Base-by-base conservation (phyloP, 1,284 basidiomycete species). In the Golubevia pallescens region DNA sequence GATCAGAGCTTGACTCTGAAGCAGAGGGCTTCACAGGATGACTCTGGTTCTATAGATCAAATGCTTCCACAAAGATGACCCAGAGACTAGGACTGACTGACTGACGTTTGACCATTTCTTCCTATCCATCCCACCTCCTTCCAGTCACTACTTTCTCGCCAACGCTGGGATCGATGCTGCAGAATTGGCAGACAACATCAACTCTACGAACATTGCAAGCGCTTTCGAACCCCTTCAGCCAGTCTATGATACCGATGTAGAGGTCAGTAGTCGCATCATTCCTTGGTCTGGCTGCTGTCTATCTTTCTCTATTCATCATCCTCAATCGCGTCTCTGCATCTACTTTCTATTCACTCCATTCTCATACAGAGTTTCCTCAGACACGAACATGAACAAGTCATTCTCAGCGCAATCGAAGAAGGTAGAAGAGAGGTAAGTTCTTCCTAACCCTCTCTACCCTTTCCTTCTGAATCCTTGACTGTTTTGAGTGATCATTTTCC, bases 381-480 rank as follows among this genome's bases (percentile, higher is more conserved):
- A 20, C 93, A 95, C 86, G 92, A 93, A 4, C 94, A 96, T 80
- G 94, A 97, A 86, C 94, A 96, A 85, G 93, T 93, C 71, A 90
- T 97, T 65, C 93, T 97, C 69, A 93, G 93, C 2, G 93, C 93
- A 1, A 95, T 97, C 67, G 94, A 97, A 84, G 93, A 96, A 80
- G 92, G 92, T 3, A 88, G 94, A 58, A 90, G 91, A 68, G 91
- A 93, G 66, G 38, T 24, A 48, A 19, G 16, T 53, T 48, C 4
- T n/a, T 13, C 8, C 14, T 5, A 38, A 38, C 34, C 34, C 34
- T 38, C 10, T 38, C 34, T 38, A 5, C 34, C 34, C 34, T 10
- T 38, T 38, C 34, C 34, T 10, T 38, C n/a, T n/a, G n/a, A n/a
- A n/a, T n/a, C 34, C 10, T 10, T 38, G 34, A 38, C 10, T 38